Base-by-base conservation (phyloP, 140 eudicot species). In the Anethum foeniculum region DNA sequence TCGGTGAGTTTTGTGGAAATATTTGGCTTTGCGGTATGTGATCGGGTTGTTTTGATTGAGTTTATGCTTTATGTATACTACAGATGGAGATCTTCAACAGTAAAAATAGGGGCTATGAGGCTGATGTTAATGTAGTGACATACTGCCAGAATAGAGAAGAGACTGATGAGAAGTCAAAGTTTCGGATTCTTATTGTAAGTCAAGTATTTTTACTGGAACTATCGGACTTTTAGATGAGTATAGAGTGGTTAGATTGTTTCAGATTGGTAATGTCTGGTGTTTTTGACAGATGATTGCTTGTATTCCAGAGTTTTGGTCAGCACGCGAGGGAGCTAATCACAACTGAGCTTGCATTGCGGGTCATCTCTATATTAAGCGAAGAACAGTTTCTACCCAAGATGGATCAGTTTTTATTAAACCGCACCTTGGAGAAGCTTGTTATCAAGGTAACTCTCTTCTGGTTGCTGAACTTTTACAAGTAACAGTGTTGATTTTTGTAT, bases 301-400 rank as follows among this genome's bases (percentile, higher is more conserved):
- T 95, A 85, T 95, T 92, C 99, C 99, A 95, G 99, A 95, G 93
- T 95, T 95, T 95, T 89, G 99, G 99, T 79, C 99, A 95, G 96
- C 99, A 95, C 85, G 97, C 91, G n/a, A 89, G 99, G 88, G 99
- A 95, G 91, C 97, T 95, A 86, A 92, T 95, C 71, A 95, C 99
- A 39, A 78, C 99, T 19, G 99, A 95, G 92, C 93, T 95, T 84
- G 99, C 99, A 13, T 81, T 95, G 80, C 81, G 97, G 88, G 82
- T 95, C 67, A 97, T 95, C 32, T 95, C 97, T 51, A 91, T 95
- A 46, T 83, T 95, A 80, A 95, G 97, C 39, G 97, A 95, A 84
- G 99, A 95, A 89, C 97, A 95, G 80, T 95, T 92, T 84, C 83
- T 95, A 80, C 97, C 97, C 82, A 88, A 89, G 75, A 78, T 90